These are phyloP conservation scores for Medicago truncatula DNA, from an alignment of 306 rosid species.

Conservation along the genomic window DNA sequence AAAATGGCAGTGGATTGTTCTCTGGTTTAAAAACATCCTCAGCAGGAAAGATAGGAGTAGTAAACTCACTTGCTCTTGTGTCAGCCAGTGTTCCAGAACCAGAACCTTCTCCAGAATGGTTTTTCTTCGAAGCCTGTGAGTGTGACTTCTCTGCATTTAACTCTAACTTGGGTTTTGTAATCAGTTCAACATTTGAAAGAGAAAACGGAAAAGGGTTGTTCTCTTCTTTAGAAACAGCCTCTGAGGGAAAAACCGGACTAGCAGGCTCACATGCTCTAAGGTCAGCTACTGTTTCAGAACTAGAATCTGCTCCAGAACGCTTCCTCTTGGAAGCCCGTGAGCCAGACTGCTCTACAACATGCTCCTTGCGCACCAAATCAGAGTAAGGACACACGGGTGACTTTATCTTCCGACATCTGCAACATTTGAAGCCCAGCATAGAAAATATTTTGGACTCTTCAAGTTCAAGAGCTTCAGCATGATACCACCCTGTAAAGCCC, in stretches of 20 bases:
- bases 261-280: conserved; percentile 50
- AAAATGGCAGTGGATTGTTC: conserved; percentile 62
- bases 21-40: conserved; percentile 58
- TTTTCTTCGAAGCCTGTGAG: too few relatives aligned
- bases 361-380: conserved; percentile 47
- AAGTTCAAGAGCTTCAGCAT: conserved; percentile 80
- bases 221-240: conserved; percentile 56
- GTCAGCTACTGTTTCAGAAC: conserved; percentile 50
- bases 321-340: conserved; percentile 51
- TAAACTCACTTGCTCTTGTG: conserved; percentile 50
- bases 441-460: conserved; percentile 71
- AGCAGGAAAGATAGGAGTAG: conserved; percentile 54
- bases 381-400: conserved; percentile 74
- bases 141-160: conserved; percentile 39
- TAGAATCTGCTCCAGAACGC: conserved; percentile 45
- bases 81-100: conserved; percentile 22
- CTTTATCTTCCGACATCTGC: conserved; percentile 81
- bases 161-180: conserved; percentile 48
- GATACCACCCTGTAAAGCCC: conserved; percentile 73
- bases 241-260: conserved; percentile 55
- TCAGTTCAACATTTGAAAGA: conserved; percentile 63
- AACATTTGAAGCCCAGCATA: conserved; percentile 78
- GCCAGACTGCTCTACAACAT: conserved; percentile 45
- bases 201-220: conserved; percentile 65
- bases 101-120: too few relatives aligned